Base-by-base conservation (phyloP, 1,139 yeast genomes). In the Taphrina communis region DNA sequence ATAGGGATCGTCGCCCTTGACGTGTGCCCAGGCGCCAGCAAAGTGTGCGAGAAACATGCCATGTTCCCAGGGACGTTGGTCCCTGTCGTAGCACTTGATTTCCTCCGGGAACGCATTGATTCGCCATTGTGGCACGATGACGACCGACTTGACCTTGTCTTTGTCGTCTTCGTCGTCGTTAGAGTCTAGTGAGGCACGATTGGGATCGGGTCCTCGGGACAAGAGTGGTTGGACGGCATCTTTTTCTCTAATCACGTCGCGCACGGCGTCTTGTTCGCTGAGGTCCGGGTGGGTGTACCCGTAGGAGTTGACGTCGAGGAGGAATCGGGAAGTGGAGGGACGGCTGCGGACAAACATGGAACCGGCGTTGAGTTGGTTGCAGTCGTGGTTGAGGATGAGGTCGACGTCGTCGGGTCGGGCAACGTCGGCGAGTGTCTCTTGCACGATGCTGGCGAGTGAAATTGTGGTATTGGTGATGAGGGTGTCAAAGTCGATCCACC, bases 71-170 rank as follows among this genome's bases (percentile, higher is more conserved):
- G 35, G 36, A 2, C 53, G 11, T 11, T 21, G 35, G n/a, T 50
- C 53, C 1, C 36, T 1, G 36, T 50, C 53, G n/a, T 50, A 50
- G 36, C 53, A 50, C 53, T 50, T 50, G 53, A 50, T 50, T 25
- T 50, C 53, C n/a, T 50, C 53, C n/a, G 53, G 53, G 21, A 50
- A 50, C 36, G 53, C 53, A 50, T 50, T 50, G 53, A 50, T 50
- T n/a, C n/a, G 19, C 53, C 53, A 50, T 35, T 50, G 53, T 6
- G 53, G 53, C 53, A 50, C 53, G 21, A 50, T 50, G 36, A 50
- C 53, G 12, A 50, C 53, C n/a, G 31, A 35, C 9, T 50, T 50
- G 6, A 8, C 21, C n/a, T 8, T 35, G 35, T 11, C 36, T 2
- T 19, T 21, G 14, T 21, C 53, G 36, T 8, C 53, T 1, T 21